Evolutionary conservation across 176 grass and related monocot species (phyloP).

Genomic region (Juncus inflexus): DNA sequence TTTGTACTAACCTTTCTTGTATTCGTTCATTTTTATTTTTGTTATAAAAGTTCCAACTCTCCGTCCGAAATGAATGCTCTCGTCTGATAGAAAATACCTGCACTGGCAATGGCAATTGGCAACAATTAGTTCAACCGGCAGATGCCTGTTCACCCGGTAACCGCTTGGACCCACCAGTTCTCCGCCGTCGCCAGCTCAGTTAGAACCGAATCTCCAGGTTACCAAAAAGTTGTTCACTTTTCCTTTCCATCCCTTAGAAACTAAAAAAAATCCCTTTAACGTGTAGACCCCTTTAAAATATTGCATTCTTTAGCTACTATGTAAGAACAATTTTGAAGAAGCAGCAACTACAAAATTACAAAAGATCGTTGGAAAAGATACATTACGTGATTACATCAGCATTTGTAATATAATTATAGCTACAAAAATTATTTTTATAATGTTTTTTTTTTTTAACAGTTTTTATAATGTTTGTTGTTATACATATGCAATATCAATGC

Average conservation of each 20-base stretch:
- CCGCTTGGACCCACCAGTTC: constrained; percentile 8
- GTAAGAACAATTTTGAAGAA: not conserved
- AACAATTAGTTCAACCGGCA: constrained; percentile 12
- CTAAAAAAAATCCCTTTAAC: not conserved
- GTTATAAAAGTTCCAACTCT: too few relatives aligned
- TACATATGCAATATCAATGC: not conserved
- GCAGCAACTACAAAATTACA: not conserved
- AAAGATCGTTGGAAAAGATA: not conserved
- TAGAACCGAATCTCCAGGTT: constrained; percentile 4
- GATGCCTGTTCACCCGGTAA: constrained; percentile 13
- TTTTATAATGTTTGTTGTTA: not conserved
- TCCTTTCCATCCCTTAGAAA: not conserved
- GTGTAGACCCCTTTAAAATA: not conserved
- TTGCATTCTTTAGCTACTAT: too few relatives aligned
- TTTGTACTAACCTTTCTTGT: too few relatives aligned
- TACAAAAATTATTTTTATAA: not conserved
- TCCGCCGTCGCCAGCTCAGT: constrained; percentile 14
- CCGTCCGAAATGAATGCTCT: too few relatives aligned
- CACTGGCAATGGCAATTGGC: too few relatives aligned
- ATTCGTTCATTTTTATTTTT: too few relatives aligned
- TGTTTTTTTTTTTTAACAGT: too few relatives aligned
- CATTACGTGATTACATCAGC: too few relatives aligned
- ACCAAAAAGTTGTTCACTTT: not conserved
- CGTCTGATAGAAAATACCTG: too few relatives aligned
- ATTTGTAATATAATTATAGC: too few relatives aligned